phyloP scores from a whole-genome alignment of 78 protist species.

The Emiliania huxleyi region DNA sequence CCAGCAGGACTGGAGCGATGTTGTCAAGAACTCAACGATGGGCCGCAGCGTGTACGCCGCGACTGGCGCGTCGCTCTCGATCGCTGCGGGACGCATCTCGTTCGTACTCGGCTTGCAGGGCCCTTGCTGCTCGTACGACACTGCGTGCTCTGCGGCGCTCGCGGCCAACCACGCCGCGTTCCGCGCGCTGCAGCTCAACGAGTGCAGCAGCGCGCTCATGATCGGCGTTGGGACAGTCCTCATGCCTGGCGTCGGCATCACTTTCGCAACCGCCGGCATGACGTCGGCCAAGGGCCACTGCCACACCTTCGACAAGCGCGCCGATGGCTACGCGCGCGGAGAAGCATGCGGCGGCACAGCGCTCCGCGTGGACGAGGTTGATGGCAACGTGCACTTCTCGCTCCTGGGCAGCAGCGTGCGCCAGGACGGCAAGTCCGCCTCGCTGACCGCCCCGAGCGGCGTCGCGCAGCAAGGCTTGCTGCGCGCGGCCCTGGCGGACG shows the following conservation, averaged over 20 bases:
- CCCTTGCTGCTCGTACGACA: slow-evolving; percentile 79
- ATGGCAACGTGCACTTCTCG: no score
- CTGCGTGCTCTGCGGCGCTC: slow-evolving; percentile 86
- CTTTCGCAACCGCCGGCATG: slow-evolving; percentile 55
- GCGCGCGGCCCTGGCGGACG: slow-evolving; percentile 39
- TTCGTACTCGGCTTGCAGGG: slow-evolving; percentile 74
- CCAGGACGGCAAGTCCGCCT: slow-evolving; percentile 57
- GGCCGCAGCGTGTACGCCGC: neutral
- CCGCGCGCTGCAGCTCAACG: neutral
- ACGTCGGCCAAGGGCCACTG: slow-evolving; percentile 68
- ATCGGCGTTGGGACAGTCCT: neutral
- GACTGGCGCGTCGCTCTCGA: neutral
- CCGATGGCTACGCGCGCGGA: slow-evolving; percentile 85
- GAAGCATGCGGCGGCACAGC: slow-evolving; percentile 72
- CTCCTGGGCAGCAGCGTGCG: neutral
- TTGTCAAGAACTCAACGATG: no score
- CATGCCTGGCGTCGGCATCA: neutral
- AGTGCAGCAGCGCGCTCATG: neutral
- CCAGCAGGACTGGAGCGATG: neutral
- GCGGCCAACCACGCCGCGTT: slow-evolving; percentile 66
- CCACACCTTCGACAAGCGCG: slow-evolving; percentile 68
- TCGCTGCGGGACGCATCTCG: slow-evolving; percentile 56
- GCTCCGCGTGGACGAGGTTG: neutral
- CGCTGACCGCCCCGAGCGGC: slow-evolving; percentile 68
- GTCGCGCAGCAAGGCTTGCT: slow-evolving; percentile 63